These are phyloP conservation scores for Scheffersomyces stambukii DNA, from an alignment of 1,139 yeast genomes.

Conservation along the genomic window DNA sequence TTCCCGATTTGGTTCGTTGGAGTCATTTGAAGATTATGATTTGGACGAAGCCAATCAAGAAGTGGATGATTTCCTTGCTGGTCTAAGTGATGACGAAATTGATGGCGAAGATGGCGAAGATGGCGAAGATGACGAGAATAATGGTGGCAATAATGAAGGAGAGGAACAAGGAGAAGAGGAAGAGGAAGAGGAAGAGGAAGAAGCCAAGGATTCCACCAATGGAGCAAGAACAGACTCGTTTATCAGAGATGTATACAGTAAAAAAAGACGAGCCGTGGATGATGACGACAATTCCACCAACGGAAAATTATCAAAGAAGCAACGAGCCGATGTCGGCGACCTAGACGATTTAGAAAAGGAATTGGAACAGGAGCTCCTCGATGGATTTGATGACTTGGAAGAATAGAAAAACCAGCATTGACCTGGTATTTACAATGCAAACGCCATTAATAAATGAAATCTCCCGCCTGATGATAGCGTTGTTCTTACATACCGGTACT, in stretches of 20 bases:
- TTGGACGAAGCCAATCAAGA: constrained; percentile 57
- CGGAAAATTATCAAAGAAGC: constrained; percentile 8
- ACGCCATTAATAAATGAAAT: too few relatives aligned
- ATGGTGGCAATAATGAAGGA: constrained; percentile 10
- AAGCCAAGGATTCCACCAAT: constrained; percentile 8
- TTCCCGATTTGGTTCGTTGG: constrained; percentile 25
- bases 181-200: constrained; percentile 9
- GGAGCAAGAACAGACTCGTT: constrained; percentile 21
- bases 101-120: constrained; percentile 26
- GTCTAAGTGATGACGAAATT: constrained; percentile 48
- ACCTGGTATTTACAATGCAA: too few relatives aligned
- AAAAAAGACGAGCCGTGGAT: constrained; percentile 19
- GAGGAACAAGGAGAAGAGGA: constrained; percentile 14
- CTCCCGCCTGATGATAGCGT: too few relatives aligned
- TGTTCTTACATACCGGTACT: too few relatives aligned
- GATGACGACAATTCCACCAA: constrained; percentile 6
- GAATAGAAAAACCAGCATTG: too few relatives aligned
- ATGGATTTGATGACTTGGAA: constrained; percentile 44
- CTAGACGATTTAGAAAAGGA: too few relatives aligned
- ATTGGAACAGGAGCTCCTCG: constrained; percentile 43
- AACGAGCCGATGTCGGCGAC: constrained; percentile 27
- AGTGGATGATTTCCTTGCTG: constrained; percentile 58
- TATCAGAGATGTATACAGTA: constrained; percentile 27
- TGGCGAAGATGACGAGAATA: constrained; percentile 15
- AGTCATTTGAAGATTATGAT: constrained; percentile 38